phyloP scores from a whole-genome alignment of 192 early-diverging fungal genomes.

The Coemansia sp. region DNA sequence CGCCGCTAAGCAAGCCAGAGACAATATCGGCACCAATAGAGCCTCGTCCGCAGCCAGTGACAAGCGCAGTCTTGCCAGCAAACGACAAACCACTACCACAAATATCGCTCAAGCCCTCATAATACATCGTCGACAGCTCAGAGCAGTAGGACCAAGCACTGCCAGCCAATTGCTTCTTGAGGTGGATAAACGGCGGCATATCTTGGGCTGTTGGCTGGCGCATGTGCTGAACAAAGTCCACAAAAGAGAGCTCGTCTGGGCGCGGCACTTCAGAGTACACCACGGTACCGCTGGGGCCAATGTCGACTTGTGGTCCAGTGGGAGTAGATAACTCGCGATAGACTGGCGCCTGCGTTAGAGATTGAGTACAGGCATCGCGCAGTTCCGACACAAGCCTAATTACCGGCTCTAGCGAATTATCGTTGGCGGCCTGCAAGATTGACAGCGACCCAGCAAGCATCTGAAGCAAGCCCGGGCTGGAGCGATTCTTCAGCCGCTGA shows the following conservation, averaged over 20 bases:
- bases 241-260: conserved; percentile 72
- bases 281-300: conserved; percentile 75
- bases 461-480: conserved; percentile 69
- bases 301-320: conserved; percentile 76
- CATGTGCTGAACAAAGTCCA: conserved; percentile 87
- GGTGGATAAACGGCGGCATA: conserved; percentile 32
- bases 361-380: conserved; percentile 76
- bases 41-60: conserved; percentile 88
- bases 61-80: conserved; percentile 79
- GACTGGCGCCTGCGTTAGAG: conserved; percentile 68
- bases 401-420: conserved; percentile 62
- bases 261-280: conserved; percentile 83
- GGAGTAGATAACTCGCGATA: conserved; percentile 87
- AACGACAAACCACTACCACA: conserved; percentile 81
- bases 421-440: conserved; percentile 68
- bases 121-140: conserved; percentile 71
- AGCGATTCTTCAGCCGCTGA: conserved; percentile 75
- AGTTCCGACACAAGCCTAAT: conserved; percentile 64
- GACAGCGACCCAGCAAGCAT: conserved; percentile 70
- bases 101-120: conserved; percentile 71
- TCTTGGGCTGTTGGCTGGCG: conserved; percentile 55
- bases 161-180: neutral
- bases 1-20: conserved; percentile 84
- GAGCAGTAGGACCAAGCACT: conserved; percentile 68
- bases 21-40: conserved; percentile 91